Evolutionary conservation across 2,329 filamentous ascomycete species (phyloP).

Genomic region (Calonectria honghensis): DNA sequence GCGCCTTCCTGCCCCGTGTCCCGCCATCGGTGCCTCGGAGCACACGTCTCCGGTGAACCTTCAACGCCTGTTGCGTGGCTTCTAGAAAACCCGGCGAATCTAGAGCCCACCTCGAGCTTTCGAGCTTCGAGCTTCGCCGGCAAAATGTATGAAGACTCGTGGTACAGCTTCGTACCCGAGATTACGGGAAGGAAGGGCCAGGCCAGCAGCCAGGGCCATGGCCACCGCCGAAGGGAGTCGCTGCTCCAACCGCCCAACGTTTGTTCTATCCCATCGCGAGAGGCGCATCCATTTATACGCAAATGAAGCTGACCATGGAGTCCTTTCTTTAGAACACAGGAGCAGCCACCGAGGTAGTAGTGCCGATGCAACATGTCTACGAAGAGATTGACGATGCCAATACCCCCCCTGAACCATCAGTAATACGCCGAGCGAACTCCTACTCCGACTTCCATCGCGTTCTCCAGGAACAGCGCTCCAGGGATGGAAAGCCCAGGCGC

Average conservation of each 20-base stretch:
- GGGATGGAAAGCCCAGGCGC: conserved; percentile 66
- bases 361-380: conserved; percentile 74
- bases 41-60: conserved; percentile 54
- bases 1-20: conserved; percentile 33
- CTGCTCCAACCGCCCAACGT: conserved; percentile 81
- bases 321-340: conserved; percentile 68
- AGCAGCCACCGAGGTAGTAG: conserved; percentile 70
- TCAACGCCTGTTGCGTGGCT: conserved; percentile 56
- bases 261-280: conserved; percentile 33
- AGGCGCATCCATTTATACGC: conserved; percentile 41
- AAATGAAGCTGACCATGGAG: conserved; percentile 52
- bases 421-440: conserved; percentile 82
- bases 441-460: conserved; percentile 84
- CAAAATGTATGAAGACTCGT: conserved; percentile 87
- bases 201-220: conserved; percentile 65
- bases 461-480: conserved; percentile 73
- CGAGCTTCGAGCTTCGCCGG: conserved; percentile 45
- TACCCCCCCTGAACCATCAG: conserved; percentile 79
- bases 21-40: conserved; percentile 57
- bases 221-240: conserved; percentile 81
- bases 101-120: conserved; percentile 39
- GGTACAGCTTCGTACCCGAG: conserved; percentile 86
- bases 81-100: conserved; percentile 50
- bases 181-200: conserved; percentile 70
- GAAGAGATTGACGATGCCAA: conserved; percentile 74